phyloP scores from a whole-genome alignment of 2,329 filamentous ascomycete species.

The Aschersonia sp. region DNA sequence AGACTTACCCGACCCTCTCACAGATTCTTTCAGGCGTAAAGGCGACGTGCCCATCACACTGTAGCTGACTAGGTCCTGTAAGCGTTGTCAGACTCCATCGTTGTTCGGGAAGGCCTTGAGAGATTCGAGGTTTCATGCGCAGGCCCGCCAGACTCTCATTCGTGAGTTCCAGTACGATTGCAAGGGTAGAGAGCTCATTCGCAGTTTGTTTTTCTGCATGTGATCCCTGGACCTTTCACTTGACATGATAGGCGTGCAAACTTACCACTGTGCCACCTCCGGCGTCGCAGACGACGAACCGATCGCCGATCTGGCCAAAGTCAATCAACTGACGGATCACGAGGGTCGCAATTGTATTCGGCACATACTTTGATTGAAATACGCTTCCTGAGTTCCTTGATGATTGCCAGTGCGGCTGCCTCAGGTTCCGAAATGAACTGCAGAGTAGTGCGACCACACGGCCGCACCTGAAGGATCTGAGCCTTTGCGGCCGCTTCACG shows the following conservation, averaged over 20 bases:
- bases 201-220: neutral
- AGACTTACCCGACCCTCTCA: conserved; percentile 19
- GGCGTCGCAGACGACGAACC: conserved; percentile 20
- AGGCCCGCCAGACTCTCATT: no score
- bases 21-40: conserved; percentile 19
- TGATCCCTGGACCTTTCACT: no score
- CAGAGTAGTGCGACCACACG: conserved; percentile 15
- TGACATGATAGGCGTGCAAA: neutral
- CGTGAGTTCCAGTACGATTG: no score
- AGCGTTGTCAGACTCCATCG: neutral
- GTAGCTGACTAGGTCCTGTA: conserved; percentile 27
- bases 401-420: conserved; percentile 24
- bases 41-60: conserved; percentile 8
- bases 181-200: neutral
- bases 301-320: conserved; percentile 6
- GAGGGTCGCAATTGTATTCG: neutral
- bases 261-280: conserved; percentile 21
- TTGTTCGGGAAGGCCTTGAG: no score
- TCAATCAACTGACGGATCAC: neutral
- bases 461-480: conserved; percentile 17
- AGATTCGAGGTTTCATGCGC: no score
- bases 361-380: conserved; percentile 8
- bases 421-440: conserved; percentile 27
- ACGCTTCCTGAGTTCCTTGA: conserved; percentile 13
- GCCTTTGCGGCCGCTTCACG: conserved; percentile 16